phyloP scores from a whole-genome alignment of 306 rosid species.

The Rubus idaeus region DNA sequence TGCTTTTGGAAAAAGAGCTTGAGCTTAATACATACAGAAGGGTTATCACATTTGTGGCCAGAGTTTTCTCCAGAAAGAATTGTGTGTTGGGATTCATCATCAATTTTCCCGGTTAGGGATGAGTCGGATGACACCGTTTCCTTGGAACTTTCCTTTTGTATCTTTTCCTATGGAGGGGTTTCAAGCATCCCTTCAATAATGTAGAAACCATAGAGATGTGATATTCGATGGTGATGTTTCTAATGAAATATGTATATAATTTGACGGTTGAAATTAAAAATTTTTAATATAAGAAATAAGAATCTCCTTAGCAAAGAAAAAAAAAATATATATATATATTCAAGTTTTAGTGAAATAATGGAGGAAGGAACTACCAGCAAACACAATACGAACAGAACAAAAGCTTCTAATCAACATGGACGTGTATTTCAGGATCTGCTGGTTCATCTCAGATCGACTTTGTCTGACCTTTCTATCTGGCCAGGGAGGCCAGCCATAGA shows the following conservation, averaged over 20 bases:
- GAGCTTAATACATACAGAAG: too few relatives aligned
- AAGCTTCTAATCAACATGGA: conserved; percentile 5
- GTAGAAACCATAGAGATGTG: not conserved
- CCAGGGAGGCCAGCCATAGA: conserved; percentile 3
- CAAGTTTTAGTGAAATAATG: not conserved
- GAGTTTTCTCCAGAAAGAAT: not conserved
- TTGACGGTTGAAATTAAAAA: too few relatives aligned
- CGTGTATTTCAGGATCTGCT: conserved; percentile 16
- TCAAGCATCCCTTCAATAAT: conserved; percentile 13
- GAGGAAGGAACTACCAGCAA: conserved; percentile 7
- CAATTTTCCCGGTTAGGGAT: not conserved
- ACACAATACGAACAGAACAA: not conserved
- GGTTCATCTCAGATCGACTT: conserved; percentile 22
- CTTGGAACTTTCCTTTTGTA: conserved; percentile 9
- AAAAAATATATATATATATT: not conserved
- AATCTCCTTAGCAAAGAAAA: too few relatives aligned
- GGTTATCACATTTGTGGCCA: too few relatives aligned
- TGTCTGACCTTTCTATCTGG: conserved; percentile 4
- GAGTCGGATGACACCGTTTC: not conserved
- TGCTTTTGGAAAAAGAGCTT: too few relatives aligned
- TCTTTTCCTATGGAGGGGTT: not conserved
- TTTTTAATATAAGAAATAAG: too few relatives aligned
- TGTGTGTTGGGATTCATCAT: not conserved
- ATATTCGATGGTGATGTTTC: conserved; percentile 14
- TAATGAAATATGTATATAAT: not conserved